phyloP scores from a whole-genome alignment of 2,329 filamentous ascomycete genomes.

The Diaporthe ampelina region DNA sequence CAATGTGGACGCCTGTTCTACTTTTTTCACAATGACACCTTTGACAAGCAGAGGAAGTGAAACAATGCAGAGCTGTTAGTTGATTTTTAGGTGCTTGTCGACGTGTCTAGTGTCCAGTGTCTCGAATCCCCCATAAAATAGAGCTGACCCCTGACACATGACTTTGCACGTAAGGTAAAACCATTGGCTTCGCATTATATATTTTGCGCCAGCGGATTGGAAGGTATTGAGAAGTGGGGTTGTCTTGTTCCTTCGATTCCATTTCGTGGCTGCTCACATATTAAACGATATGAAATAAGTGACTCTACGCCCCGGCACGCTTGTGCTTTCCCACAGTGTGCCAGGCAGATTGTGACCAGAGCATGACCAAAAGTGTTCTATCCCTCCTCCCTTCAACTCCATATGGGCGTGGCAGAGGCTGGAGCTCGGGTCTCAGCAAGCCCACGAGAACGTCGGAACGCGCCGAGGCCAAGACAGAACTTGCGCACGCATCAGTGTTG shows the following conservation, averaged over 20 bases:
- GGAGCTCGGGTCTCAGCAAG: background rate
- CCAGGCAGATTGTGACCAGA: background rate
- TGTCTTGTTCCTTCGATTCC: background rate
- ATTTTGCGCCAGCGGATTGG: background rate
- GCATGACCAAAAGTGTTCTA: background rate
- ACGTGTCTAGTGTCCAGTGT: conserved; percentile 7
- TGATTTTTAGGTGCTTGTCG: background rate
- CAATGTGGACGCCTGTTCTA: background rate
- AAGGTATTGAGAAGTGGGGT: background rate
- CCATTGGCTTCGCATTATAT: background rate
- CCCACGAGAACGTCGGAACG: background rate
- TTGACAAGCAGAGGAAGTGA: background rate
- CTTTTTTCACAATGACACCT: background rate
- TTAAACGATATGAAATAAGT: background rate
- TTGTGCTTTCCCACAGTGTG: background rate
- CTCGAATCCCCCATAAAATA: background rate
- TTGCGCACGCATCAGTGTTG: background rate
- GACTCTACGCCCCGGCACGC: background rate
- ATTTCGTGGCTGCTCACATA: background rate
- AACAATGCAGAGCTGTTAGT: background rate
- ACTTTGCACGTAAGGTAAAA: background rate
- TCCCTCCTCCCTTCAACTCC: too few relatives aligned
- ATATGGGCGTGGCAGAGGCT: background rate
- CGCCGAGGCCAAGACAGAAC: conserved; percentile 4
- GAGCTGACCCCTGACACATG: background rate